Evolutionary conservation across 176 grass and related monocot species (phyloP).

Genomic region (Avena insularis): DNA sequence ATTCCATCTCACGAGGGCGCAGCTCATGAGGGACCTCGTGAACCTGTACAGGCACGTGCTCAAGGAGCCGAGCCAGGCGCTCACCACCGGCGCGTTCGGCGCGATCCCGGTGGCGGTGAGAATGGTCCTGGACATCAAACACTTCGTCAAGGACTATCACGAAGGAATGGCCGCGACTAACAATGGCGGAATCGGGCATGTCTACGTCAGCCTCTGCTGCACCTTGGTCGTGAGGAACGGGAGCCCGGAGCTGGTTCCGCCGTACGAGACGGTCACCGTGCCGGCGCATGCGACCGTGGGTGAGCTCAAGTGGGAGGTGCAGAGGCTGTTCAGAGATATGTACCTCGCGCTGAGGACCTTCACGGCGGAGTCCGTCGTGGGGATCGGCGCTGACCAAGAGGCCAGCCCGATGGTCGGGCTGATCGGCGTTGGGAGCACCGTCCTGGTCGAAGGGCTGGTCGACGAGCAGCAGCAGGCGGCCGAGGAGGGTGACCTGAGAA

Average conservation of each 20-base stretch:
- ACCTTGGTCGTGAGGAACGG: conserved; percentile 55
- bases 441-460: conserved; percentile 65
- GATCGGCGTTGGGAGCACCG: conserved; percentile 48
- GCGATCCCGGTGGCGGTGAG: conserved; percentile 62
- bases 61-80: conserved; percentile 51
- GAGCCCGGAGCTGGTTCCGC: conserved; percentile 39
- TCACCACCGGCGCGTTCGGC: conserved; percentile 48
- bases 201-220: conserved; percentile 62
- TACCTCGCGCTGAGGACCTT: conserved; percentile 75
- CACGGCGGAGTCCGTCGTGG: conserved; percentile 56
- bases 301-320: conserved; percentile 75
- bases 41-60: conserved; percentile 68
- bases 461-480: conserved; percentile 23
- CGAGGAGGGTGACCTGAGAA: conserved; percentile 38
- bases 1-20: conserved; percentile 70
- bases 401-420: conserved; percentile 40
- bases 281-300: conserved; percentile 71
- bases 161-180: conserved; percentile 34
- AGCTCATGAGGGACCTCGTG: conserved; percentile 70
- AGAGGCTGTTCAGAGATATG: conserved; percentile 72
- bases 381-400: conserved; percentile 39
- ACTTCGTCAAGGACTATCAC: conserved; percentile 79
- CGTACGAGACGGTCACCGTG: conserved; percentile 68
- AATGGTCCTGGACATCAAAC: conserved; percentile 76
- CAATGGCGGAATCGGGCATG: conserved; percentile 37